phyloP scores from a whole-genome alignment of 2,329 filamentous ascomycete species.

The Botrytis deweyae region DNA sequence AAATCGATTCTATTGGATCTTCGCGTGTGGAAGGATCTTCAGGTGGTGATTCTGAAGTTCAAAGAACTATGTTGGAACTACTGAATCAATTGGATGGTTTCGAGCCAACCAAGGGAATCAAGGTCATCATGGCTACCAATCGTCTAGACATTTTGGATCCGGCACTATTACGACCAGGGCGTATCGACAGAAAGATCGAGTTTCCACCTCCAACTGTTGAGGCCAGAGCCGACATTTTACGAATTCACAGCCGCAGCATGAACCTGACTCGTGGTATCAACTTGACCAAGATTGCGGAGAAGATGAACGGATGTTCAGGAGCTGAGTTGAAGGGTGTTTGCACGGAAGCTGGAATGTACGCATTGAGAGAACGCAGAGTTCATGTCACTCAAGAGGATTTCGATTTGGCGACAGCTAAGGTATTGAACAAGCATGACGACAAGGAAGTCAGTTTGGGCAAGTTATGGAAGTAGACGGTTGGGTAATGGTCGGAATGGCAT shows the following conservation, averaged over 20 bases:
- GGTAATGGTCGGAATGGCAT: conserved; percentile 19
- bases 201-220: conserved; percentile 97
- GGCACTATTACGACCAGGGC: conserved; percentile 88
- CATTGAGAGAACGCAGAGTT: conserved; percentile 88
- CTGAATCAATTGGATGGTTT: conserved; percentile 98
- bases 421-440: conserved; percentile 99
- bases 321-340: conserved; percentile 98
- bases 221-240: conserved; percentile 93
- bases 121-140: conserved; percentile 99
- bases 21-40: conserved; percentile 94
- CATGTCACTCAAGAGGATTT: conserved; percentile 99
- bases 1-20: conserved; percentile 98
- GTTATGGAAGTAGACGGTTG: conserved; percentile 66
- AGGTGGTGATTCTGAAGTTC: conserved; percentile 94
- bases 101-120: conserved; percentile 99
- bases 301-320: conserved; percentile 99
- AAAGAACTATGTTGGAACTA: conserved; percentile 97
- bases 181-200: conserved; percentile 98
- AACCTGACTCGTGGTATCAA: conserved; percentile 97
- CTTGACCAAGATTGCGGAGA: conserved; percentile 96
- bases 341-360: conserved; percentile 98
- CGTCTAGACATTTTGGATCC: conserved; percentile 96
- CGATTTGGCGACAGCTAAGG: conserved; percentile 96
- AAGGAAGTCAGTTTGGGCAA: conserved; percentile 92
- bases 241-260: conserved; percentile 98